Percentiles rank a stretch among this genome's conserved stretches.
phyloP scores from a whole-genome alignment of 495 filamentous ascomycete genomes.

The Thermothielavioides terrestris region DNA sequence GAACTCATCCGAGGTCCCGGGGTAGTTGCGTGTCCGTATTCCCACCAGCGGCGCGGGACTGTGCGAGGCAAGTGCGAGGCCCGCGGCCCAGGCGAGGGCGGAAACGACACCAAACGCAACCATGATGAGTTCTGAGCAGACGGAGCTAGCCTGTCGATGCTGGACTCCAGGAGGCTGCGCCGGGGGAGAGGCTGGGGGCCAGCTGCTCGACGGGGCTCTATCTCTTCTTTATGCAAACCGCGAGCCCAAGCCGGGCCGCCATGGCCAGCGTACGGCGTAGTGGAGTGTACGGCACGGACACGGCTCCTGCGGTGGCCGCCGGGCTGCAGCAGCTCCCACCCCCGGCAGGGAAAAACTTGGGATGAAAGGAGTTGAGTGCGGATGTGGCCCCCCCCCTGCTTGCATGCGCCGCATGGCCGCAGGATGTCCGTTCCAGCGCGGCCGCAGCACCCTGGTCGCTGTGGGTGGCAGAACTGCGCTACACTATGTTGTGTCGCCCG shows the following conservation, averaged over 20 bases:
- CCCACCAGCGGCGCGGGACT: not conserved
- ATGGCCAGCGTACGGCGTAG: no score
- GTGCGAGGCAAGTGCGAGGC: not conserved
- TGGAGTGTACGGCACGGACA: not conserved
- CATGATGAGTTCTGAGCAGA: not conserved
- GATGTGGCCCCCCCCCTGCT: not conserved
- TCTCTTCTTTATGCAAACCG: not conserved
- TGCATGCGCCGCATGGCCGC: not conserved
- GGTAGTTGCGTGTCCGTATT: not conserved
- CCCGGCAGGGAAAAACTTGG: not conserved
- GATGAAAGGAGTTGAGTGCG: not conserved
- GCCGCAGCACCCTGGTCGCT: no score
- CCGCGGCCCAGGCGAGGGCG: conserved; percentile 1
- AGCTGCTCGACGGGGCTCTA: not conserved
- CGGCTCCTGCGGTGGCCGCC: not conserved
- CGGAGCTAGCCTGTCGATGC: not conserved
- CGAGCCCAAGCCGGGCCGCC: not conserved
- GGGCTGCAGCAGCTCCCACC: not conserved
- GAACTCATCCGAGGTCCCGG: not conserved
- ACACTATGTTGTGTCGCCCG: no score
- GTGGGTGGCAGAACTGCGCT: no score
- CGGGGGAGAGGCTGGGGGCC: not conserved
- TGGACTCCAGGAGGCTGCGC: no score
- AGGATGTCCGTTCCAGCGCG: not conserved
- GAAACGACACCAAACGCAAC: not conserved